Evolutionary conservation across 495 filamentous ascomycete species (phyloP), one percentile per base, ranked within the genome.

Genomic region (Penicillium turbatum): DNA sequence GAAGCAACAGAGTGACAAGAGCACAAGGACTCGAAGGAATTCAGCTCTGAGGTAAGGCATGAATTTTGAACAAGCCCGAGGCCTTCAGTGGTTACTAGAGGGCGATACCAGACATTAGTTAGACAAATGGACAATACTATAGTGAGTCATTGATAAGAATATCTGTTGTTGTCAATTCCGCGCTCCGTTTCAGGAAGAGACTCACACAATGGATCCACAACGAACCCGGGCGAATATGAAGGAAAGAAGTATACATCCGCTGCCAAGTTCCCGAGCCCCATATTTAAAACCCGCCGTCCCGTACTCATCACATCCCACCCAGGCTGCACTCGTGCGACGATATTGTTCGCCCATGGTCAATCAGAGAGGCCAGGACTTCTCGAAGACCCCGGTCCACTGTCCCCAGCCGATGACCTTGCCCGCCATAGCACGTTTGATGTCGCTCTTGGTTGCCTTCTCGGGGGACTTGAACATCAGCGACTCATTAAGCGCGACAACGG

Each of bases 391-490:
- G 44, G 73, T 60, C 78, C 78, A 82, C 51, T 74, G 69, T 4
- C 71, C 78, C 76, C 76, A 81, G 6, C 67, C 75, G 4, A 78
- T 51, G 6, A 81, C 63, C 48, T 80, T 80, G 12, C 73, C 79
- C 10, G 59, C 43, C 39, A 79, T 74, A 11, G 67, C 75, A 0
- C 62, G 62, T 6, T 61, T 70, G 19, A 80, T 67, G 56, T 75
- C 66, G 16, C 72, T 67, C 39, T 72, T 72, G n/a, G 61, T 75
- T 19, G 68, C 62, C 29, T 63, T 66, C 15, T 68, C 56, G 1
- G 60, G 66, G 11, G 59, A 12, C 0, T 53, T 64, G 15, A 73
- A 61, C 13, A 69, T 53, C 15, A 80, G 60, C 7, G 62, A 61
- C 38, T 73, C 68, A 12, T 67, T 72, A 9, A 81, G 59, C 10